Evolutionary conservation across 306 rosid genomes (phyloP).

Genomic region (Elaeagnus macrophylla): DNA sequence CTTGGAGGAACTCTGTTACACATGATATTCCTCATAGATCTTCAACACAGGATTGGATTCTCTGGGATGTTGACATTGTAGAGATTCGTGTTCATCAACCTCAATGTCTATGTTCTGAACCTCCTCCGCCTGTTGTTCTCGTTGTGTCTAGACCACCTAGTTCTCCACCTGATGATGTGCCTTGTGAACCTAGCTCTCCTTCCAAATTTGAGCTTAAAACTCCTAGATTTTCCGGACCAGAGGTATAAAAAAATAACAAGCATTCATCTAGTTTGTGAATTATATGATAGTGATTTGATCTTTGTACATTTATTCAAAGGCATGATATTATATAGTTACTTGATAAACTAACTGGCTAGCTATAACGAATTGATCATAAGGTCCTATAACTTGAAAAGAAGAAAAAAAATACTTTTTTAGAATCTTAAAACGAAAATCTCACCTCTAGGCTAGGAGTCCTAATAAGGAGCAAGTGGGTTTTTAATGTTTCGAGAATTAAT

Average conservation of each 20-base stretch:
- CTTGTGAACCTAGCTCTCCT: slow-evolving; percentile 11
- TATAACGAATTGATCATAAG: too few relatives aligned
- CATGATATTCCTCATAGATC: slow-evolving; percentile 63
- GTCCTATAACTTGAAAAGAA: too few relatives aligned
- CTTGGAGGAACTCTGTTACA: slow-evolving; percentile 81
- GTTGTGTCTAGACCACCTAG: neutral
- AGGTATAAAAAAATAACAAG: slow-evolving; percentile 31
- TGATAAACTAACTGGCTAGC: too few relatives aligned
- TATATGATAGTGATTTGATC: neutral
- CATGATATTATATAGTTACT: too few relatives aligned
- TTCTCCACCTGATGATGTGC: slow-evolving; percentile 10
- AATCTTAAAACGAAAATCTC: too few relatives aligned
- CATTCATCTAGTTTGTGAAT: neutral
- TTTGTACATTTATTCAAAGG: too few relatives aligned
- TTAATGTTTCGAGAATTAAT: too few relatives aligned
- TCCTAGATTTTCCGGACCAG: slow-evolving; percentile 4
- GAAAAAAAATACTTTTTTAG: too few relatives aligned
- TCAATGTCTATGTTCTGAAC: slow-evolving; percentile 12
- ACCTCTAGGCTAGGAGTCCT: too few relatives aligned
- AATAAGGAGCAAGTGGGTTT: too few relatives aligned
- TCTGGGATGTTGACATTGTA: slow-evolving; percentile 72
- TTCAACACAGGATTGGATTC: slow-evolving; percentile 57
- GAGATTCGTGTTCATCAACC: slow-evolving; percentile 26
- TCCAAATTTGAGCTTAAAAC: slow-evolving; percentile 31
- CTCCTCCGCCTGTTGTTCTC: neutral